Evolutionary conservation across 352 stramenopile species (phyloP).

Genomic region (Pythium apleroticum): DNA sequence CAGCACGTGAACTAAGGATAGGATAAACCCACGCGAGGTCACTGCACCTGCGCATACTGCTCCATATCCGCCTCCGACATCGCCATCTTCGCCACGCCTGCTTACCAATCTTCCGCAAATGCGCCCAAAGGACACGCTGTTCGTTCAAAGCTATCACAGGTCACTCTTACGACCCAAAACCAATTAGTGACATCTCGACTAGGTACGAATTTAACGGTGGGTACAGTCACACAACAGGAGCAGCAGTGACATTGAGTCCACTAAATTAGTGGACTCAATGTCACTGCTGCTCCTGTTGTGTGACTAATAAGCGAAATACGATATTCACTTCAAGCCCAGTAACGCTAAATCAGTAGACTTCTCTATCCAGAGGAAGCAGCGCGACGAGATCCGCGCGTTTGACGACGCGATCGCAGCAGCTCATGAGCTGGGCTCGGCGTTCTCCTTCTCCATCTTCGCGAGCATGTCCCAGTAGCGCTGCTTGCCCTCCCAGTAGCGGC

Average conservation of each 20-base stretch:
- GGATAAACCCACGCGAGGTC: neutral
- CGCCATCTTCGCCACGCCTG: conserved; percentile 5
- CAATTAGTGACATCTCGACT: neutral
- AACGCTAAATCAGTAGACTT: neutral
- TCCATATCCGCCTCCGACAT: conserved; percentile 67
- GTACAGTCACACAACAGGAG: neutral
- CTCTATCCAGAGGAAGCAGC: too few relatives aligned
- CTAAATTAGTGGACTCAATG: neutral
- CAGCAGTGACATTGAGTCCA: neutral
- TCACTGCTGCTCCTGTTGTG: neutral
- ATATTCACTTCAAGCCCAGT: neutral
- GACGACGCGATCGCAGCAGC: too few relatives aligned
- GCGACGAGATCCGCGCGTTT: too few relatives aligned
- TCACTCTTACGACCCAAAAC: neutral
- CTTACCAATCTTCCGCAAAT: neutral
- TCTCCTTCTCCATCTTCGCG: neutral
- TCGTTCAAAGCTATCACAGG: neutral
- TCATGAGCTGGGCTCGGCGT: neutral
- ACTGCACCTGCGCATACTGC: conserved; percentile 69
- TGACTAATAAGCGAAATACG: neutral
- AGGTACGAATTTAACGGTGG: neutral
- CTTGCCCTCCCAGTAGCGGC: conserved; percentile 3
- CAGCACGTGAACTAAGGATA: neutral
- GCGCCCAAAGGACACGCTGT: conserved; percentile 23
- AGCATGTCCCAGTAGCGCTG: neutral